These are phyloP conservation scores for Amylocystis lapponica DNA, from an alignment of 768 basidiomycete species.

Conservation along the genomic window DNA sequence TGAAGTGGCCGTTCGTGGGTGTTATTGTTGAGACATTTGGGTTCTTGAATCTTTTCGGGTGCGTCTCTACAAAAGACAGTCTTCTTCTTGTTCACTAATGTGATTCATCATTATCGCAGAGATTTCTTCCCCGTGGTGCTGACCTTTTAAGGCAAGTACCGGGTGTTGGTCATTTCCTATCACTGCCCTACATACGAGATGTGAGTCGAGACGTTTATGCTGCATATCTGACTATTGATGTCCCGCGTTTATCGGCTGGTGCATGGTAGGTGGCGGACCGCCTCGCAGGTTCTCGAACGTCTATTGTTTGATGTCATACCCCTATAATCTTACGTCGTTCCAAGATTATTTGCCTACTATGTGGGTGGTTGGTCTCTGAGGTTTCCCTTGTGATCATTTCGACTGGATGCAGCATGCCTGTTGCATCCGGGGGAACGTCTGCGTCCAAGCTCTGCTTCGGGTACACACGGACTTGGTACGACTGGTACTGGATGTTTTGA, in stretches of 20 bases:
- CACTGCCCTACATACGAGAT: constrained; percentile 79
- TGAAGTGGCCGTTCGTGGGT: constrained; percentile 93
- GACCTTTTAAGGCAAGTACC: constrained; percentile 95
- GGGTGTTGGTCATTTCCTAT: constrained; percentile 80
- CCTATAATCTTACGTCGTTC: no score
- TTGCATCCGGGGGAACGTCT: no score
- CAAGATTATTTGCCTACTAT: no score
- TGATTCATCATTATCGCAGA: constrained; percentile 35
- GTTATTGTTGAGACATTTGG: constrained; percentile 94
- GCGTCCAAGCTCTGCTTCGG: no score
- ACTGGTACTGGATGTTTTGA: no score
- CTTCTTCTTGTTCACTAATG: not conserved
- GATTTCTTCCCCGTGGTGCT: constrained; percentile 99
- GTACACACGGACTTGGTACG: no score
- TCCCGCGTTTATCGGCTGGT: not conserved
- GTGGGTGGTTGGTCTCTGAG: no score
- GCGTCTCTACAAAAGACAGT: constrained; percentile 24
- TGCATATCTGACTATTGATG: not conserved
- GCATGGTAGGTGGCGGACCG: constrained; percentile 27
- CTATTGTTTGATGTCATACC: constrained; percentile 23
- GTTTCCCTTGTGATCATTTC: no score
- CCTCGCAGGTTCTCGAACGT: constrained; percentile 30
- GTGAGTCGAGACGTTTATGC: constrained; percentile 44
- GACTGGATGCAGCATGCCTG: no score
- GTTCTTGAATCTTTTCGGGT: constrained; percentile 98